Base-by-base conservation (phyloP, 78 protist species). In the Pigoraptor vietnamica region DNA sequence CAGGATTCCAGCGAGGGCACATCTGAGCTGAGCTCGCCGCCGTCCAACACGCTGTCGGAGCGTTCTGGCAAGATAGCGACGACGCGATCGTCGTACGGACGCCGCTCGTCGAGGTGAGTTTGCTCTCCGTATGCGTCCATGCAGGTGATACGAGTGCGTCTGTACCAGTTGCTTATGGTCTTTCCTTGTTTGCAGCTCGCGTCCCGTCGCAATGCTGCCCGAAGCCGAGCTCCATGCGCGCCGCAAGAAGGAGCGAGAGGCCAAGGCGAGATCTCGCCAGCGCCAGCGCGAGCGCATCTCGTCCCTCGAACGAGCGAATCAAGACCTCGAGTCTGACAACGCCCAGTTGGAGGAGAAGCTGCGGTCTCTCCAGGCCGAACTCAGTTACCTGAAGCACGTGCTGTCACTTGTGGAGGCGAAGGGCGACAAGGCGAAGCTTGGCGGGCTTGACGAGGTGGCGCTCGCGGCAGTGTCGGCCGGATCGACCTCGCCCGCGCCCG, bases 221-320 rank as follows among this genome's bases (percentile, higher is more conserved):
- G 67, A 48, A 14, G 67, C 67, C 6, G 67, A 48, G 67, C 67
- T 48, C 29, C 6, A 48, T 25, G 84, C 84, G n/a, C 84, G 84
- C 84, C 84, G 84, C 84, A 79, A 79, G 84, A 79, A 79, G 84
- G 84, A 79, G 84, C 84, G 84, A 2, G 84, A 79, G 84, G 84
- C 84, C 32, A 79, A 79, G 84, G 84, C 84, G 21, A 25, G 34
- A 19, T 79, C 84, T 25, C 84, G 84, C 35, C 84, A 79, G 84
- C 21, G 32, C 34, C 84, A 79, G 14, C 23, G n/a, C 35, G 84
- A 79, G 21, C 84, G 21, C 34, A 79, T 79, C 34, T 25, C 21
- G 34, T 14, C 21, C 35, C 84, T 79, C 14, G 84, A 79, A 19
- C 23, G n/a, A 2, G 32, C 84, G 32, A 79, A 79, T 19, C 9